Base-by-base conservation (phyloP, 345 rosid genomes). In the Salix caprea region DNA sequence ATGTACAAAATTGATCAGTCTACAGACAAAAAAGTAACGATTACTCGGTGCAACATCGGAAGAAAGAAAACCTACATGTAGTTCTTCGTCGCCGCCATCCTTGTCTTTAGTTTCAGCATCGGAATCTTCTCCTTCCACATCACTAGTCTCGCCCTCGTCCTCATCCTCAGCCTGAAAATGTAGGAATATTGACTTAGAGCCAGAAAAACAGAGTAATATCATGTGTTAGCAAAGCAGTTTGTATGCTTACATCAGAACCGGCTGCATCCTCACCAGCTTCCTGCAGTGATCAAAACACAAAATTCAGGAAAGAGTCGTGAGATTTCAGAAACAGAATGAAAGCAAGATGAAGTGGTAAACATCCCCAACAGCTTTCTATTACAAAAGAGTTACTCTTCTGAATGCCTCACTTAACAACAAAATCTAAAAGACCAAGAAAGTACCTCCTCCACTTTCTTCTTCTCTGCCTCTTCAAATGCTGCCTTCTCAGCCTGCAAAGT, bases 401-500 rank as follows among this genome's bases (percentile, higher is more conserved):
- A 46, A 46, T 19, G 58, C 10, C 58, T 8, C 58, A 2, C 58
- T 2, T 52, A 52, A 19, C 24, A 19, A 19, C 23, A 36, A 52
- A 7, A 5, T 19, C n/a, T 7, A 21, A 54, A n/a, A 24, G 71
- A 71, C 39, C 9, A 34, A 50, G 61, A 62, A 24, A 26, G 50
- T 85, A 91, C 98, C 99, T 92, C 99, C 71, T 89, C 97, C 44
- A 86, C 92, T 81, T 32, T 87, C 81, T 90, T 90, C 86, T 95
- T 91, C 83, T 93, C 98, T 16, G 90, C 93, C 86, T 91, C 98
- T 0, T 95, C 99, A 44, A 95, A 95, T 73, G 98, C 92, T 78
- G 93, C 96, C 88, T 95, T 93, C 89, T 95, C 99, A 21, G 96
- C 96, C 99, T 94, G 89, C 74, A 86, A 68, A 46, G 80, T 42